Conservation (phyloP, 179 eudicot genomes). For the Heliamphora pulchella region DNA sequence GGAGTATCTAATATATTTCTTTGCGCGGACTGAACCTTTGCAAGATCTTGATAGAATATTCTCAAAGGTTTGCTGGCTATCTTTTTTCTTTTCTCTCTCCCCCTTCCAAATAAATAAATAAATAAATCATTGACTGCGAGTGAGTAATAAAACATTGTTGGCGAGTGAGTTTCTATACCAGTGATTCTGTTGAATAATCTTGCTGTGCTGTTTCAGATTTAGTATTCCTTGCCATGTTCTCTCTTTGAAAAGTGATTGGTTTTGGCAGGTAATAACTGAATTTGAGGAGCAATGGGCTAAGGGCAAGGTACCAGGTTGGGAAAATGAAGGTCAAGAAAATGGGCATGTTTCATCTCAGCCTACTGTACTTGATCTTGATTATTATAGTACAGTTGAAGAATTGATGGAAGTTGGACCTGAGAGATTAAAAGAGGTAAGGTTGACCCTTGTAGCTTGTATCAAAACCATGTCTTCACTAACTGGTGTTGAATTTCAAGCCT, state of each 20-base stretch:
- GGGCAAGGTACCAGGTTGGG: slow-evolving; percentile 80
- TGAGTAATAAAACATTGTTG: too few relatives aligned
- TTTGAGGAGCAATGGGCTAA: slow-evolving; percentile 87
- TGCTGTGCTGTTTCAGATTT: neutral
- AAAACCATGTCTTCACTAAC: neutral
- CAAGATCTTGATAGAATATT: slow-evolving; percentile 90
- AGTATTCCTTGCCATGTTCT: neutral
- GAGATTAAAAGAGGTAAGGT: slow-evolving; percentile 79
- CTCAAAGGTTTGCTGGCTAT: slow-evolving; percentile 55
- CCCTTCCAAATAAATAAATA: neutral
- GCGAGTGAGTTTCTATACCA: neutral
- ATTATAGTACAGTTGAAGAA: slow-evolving; percentile 74
- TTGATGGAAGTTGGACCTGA: slow-evolving; percentile 84
- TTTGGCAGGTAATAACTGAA: slow-evolving; percentile 58
- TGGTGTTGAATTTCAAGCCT: neutral
- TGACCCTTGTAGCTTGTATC: neutral
- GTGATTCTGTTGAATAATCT: neutral
- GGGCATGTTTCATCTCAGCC: slow-evolving; percentile 43
- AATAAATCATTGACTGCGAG: too few relatives aligned
- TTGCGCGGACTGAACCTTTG: slow-evolving; percentile 90
- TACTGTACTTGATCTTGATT: slow-evolving; percentile 71
- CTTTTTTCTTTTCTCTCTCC: neutral
- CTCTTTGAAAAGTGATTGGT: slow-evolving; percentile 4
- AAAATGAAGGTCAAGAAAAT: slow-evolving; percentile 54
- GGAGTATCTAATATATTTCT: slow-evolving; percentile 69